Evolutionary conservation across 2,329 filamentous ascomycete species (phyloP), one percentile per base, ranked within the genome.

Genomic region (Massarina eburnea): DNA sequence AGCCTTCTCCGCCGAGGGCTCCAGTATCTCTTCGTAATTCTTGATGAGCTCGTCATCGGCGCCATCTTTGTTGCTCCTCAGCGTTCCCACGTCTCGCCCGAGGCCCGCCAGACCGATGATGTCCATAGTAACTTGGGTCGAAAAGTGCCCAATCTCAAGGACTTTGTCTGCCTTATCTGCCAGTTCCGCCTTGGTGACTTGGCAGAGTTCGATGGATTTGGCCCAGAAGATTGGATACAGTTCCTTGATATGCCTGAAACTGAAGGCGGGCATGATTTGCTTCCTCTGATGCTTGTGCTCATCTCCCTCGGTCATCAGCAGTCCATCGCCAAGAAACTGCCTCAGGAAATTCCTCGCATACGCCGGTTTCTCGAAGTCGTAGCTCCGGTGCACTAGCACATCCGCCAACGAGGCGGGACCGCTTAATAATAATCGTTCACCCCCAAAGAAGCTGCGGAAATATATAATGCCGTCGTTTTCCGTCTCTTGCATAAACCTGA

Each of bases 141-240:
- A 64, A 56, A 68, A 74, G 43, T 73, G 70, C 21, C 72, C 71
- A 38, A 76, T 63, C 45, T 75, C 73, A 0, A 74, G 49, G 8
- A 71, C 62, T 19, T 67, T 58, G 18, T 60, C 57, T 7, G 70
- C 64, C 18, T 77, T 62, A 52, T 68, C 62, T 56, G 72, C 45
- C n/a, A 82, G 64, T 20, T 77, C 69, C 8, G 71, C 66, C 1
- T 76, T 78, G 67, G 95, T 84, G 39, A 79, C 78, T 17, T 80
- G 70, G 5, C 84, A 82, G 57, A 85, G 80, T 64, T 92, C 85
- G 7, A 79, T 70, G 1, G 85, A 80, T 71, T 95, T 95, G 17
- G 72, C 60, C 90, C 90, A 96, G 69, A 96, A 95, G 5, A 87
- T 73, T 0, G 89, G 86, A 58, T 95, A 94, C 12, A 96, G 73